Conservation (phyloP, 1,139 yeast genomes). For the Yamadazyma sp. region DNA sequence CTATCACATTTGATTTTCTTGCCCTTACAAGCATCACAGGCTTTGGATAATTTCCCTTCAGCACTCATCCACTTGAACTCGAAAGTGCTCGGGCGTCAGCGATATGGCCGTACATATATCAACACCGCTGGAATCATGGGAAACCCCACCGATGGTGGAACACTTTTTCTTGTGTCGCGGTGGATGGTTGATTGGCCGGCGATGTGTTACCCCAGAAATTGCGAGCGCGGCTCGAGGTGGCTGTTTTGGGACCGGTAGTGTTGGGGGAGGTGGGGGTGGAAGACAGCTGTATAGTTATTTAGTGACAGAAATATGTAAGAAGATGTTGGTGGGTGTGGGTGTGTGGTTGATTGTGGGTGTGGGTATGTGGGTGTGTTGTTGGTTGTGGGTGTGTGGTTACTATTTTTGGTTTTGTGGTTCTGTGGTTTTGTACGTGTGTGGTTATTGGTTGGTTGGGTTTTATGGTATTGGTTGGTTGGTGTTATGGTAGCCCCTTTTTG, state of each 20-base stretch:
- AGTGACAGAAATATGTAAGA: too few relatives aligned
- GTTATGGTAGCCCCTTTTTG: too few relatives aligned
- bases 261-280: background rate
- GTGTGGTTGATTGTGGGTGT: too few relatives aligned
- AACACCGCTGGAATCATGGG: background rate
- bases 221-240: background rate
- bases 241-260: background rate
- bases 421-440: too few relatives aligned
- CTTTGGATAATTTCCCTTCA: conserved; percentile 7
- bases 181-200: conserved; percentile 2
- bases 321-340: too few relatives aligned
- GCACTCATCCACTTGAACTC: background rate
- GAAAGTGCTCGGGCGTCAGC: too few relatives aligned
- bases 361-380: too few relatives aligned
- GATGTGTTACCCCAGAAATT: background rate
- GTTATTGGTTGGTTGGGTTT: too few relatives aligned
- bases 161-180: background rate
- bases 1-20: conserved; percentile 7
- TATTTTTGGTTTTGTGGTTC: too few relatives aligned
- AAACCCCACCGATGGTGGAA: background rate
- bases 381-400: too few relatives aligned
- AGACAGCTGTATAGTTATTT: too few relatives aligned
- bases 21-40: conserved; percentile 7
- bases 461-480: too few relatives aligned
- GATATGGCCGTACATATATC: conserved; percentile 1